Percentiles rank a stretch among this genome's conserved stretches.
These are phyloP conservation scores for Cadophora sp. DNA, from an alignment of 2,329 filamentous ascomycete species.

Conservation along the genomic window DNA sequence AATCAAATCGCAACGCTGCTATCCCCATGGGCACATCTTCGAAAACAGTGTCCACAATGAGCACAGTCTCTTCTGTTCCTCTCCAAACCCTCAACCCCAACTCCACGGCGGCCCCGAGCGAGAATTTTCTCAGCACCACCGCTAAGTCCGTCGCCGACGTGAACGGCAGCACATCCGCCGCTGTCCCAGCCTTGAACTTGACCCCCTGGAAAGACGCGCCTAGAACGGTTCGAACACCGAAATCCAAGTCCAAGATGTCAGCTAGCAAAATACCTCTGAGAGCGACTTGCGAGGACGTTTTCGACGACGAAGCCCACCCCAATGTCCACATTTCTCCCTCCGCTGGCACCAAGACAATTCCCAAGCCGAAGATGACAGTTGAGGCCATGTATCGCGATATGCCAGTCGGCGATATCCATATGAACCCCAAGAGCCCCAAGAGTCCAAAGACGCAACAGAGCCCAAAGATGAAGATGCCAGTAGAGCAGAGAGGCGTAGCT, in stretches of 20 bases:
- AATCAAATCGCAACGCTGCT: not conserved
- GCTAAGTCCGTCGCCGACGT: not conserved
- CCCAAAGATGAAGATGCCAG: not conserved
- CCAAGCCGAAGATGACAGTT: not conserved
- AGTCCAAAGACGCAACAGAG: not conserved
- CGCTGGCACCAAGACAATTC: not conserved
- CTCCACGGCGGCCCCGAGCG: not conserved
- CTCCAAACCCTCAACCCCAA: not conserved
- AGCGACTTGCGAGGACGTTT: not conserved
- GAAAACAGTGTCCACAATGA: not conserved
- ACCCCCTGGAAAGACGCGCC: not conserved
- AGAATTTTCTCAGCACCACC: not conserved
- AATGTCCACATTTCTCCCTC: not conserved
- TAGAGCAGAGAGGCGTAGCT: not conserved
- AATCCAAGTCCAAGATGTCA: not conserved
- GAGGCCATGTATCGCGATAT: constrained; percentile 14
- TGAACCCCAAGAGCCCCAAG: constrained; percentile 11
- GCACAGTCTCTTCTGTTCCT: not conserved
- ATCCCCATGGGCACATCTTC: not conserved
- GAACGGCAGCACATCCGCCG: not conserved
- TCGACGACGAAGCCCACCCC: not conserved
- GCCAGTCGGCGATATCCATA: constrained; percentile 1
- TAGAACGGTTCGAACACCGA: not conserved
- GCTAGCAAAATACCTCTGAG: constrained; percentile 4
- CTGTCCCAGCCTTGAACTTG: not conserved